Base-by-base conservation (phyloP, 139 green algal genomes). In the Axilococcus clingmanii region DNA sequence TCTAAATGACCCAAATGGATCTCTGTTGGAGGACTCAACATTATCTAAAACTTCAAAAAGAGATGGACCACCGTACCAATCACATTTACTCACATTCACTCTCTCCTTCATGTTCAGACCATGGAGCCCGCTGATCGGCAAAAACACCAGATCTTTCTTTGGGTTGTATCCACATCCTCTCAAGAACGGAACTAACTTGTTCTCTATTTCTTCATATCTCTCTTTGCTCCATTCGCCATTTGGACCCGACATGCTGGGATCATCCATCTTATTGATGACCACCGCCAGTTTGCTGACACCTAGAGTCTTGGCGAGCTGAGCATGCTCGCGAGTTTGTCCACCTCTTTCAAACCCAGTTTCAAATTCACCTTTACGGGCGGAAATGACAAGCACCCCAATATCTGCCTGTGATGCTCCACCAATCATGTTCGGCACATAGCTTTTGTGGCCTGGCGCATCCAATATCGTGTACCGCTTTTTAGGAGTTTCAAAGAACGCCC, bases 341-440 rank as follows among this genome's bases (percentile, higher is more conserved):
- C 84, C 87, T 12, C 79, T 69, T 63, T 94, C 85, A 69, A 96
- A 96, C 0, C 90, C 90, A 3, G 85, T 89, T 71, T 98, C 91
- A 63, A 95, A 97, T 36, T 65, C 34, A 33, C 63, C 82, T 78
- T 94, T 94, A 48, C 92, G 82, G 5, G 80, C 79, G 3, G 86
- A 85, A 40, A 95, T 88, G 43, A 95, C 75, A 28, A 95, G 78
- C 49, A 95, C 85, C 24, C 81, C 87, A 24, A 91, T 75, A 65
- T 94, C 87, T 5, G 85, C 85, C 61, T 92, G 83, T 19, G 75
- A 59, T 48, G 85, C 79, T 40, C 86, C 88, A 29, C 72, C 59
- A 61, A 99, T 98, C 83, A 96, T 95, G 77, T 94, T 96, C 56
- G 92, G 90, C 33, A 97, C 90, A 48, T 96, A 99, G 62, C 94